Percentiles rank a stretch among this genome's conserved stretches.
Evolutionary conservation across 345 rosid genomes (phyloP).

Genomic region (Citropsis articulata): DNA sequence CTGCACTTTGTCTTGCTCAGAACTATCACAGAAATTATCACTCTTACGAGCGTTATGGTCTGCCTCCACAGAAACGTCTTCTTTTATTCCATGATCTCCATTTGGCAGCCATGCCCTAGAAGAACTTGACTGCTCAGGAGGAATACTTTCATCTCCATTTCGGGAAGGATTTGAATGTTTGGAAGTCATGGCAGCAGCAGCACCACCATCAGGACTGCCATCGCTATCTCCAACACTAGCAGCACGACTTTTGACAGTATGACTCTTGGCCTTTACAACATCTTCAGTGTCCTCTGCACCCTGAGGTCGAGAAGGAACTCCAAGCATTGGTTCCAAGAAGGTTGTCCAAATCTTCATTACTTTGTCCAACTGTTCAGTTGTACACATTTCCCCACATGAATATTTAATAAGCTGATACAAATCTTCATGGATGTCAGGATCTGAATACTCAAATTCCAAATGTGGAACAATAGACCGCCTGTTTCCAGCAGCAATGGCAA

Average conservation of each 20-base stretch:
- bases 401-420: constrained; percentile 87
- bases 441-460: constrained; percentile 77
- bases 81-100: constrained; percentile 51
- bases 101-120: constrained; percentile 43
- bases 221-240: constrained; percentile 54
- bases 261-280: constrained; percentile 60
- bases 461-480: constrained; percentile 56
- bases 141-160: constrained; percentile 51
- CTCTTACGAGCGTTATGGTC: constrained; percentile 34
- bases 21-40: constrained; percentile 29
- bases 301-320: constrained; percentile 79
- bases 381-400: constrained; percentile 91
- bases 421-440: constrained; percentile 86
- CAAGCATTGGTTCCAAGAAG: constrained; percentile 83
- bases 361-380: constrained; percentile 82
- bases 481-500: constrained; percentile 84
- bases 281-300: constrained; percentile 86
- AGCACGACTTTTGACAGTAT: constrained; percentile 38
- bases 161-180: constrained; percentile 49
- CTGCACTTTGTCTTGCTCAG: constrained; percentile 48
- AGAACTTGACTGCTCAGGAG: constrained; percentile 57
- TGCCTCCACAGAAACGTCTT: constrained; percentile 42
- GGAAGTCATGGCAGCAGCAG: constrained; percentile 36
- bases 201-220: constrained; percentile 50
- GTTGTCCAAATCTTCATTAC: constrained; percentile 92